A percentile compares a stretch with the other conserved stretches of the same genome.
Evolutionary conservation across 2,329 filamentous ascomycete species (phyloP).

Genomic region (Tolypocladium paradoxum): DNA sequence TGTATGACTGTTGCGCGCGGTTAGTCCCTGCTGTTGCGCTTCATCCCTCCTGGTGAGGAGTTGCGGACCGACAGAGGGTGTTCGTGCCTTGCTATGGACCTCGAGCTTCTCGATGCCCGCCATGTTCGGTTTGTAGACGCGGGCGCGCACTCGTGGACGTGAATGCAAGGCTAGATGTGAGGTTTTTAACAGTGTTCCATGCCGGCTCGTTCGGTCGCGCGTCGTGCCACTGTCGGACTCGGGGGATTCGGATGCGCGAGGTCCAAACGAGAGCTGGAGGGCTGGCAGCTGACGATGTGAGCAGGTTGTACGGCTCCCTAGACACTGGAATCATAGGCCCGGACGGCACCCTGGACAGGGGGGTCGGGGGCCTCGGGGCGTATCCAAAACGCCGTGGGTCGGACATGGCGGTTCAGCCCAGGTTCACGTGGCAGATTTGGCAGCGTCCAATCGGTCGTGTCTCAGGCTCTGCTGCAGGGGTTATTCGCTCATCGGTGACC

Average conservation of each 20-base stretch:
- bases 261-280: background rate
- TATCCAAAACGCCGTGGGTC: slow-evolving; percentile 2
- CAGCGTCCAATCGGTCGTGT: background rate
- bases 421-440: background rate
- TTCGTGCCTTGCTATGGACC: slow-evolving; percentile 83
- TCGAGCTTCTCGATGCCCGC: slow-evolving; percentile 94
- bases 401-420: background rate
- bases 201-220: background rate
- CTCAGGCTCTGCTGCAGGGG: background rate
- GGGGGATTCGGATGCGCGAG: background rate
- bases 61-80: background rate
- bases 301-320: background rate
- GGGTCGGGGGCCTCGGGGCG: slow-evolving; percentile 1
- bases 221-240: background rate
- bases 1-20: slow-evolving; percentile 66
- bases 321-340: background rate
- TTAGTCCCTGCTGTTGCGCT: slow-evolving; percentile 8
- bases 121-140: slow-evolving; percentile 38
- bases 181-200: slow-evolving; percentile 1
- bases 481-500: no score
- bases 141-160: background rate
- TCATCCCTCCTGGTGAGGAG: background rate
- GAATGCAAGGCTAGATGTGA: background rate
- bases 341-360: background rate
- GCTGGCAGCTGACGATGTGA: background rate